These are phyloP conservation scores for Aspergillus cavernicola DNA, from an alignment of 495 filamentous ascomycete species.

Conservation along the genomic window DNA sequence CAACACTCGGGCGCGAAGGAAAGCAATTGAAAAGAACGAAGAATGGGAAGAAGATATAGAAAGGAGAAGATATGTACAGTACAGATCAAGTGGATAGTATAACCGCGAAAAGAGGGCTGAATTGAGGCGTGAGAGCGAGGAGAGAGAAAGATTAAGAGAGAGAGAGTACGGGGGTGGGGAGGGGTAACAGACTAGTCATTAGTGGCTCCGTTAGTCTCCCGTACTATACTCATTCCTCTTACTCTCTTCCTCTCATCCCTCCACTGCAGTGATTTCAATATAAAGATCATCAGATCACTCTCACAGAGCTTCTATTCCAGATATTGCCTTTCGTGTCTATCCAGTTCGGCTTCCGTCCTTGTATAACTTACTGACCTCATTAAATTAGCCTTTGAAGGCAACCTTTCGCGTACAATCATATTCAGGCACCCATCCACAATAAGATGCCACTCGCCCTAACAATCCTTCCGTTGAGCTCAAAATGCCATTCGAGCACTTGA, in stretches of 20 bases:
- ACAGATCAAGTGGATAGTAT: neutral
- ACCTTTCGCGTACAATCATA: neutral
- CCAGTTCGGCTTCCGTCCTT: conserved; percentile 6
- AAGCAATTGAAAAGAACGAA: conserved; percentile 1
- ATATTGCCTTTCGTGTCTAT: neutral
- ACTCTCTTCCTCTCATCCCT: neutral
- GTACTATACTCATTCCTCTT: neutral
- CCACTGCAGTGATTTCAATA: neutral
- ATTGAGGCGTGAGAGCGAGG: conserved; percentile 2
- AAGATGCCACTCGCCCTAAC: conserved; percentile 5
- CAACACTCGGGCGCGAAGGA: neutral
- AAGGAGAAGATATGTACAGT: conserved; percentile 7
- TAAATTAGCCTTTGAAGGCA: no score
- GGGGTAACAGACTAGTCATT: conserved; percentile 17
- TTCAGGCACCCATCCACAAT: neutral
- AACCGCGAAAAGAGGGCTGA: neutral
- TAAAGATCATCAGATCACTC: neutral
- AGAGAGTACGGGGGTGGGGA: conserved; percentile 24
- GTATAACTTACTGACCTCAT: neutral
- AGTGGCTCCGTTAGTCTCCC: conserved; percentile 9
- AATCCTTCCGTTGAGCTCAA: neutral
- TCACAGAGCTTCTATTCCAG: neutral
- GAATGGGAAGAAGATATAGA: neutral
- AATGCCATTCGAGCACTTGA: no score
- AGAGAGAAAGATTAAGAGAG: conserved; percentile 13